Conservation (phyloP, 2,329 filamentous ascomycete species). For the Nemania sp. region DNA sequence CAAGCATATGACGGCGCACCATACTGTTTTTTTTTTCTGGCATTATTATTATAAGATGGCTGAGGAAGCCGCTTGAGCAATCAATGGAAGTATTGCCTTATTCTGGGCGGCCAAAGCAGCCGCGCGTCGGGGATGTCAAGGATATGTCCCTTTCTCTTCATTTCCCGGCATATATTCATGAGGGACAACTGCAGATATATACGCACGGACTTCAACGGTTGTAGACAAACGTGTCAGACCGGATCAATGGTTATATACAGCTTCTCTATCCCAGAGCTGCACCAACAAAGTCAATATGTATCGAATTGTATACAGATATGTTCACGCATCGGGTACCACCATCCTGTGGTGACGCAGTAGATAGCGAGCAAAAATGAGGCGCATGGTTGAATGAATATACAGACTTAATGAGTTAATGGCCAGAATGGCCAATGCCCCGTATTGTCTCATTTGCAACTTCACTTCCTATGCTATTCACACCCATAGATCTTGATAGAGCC, state of each 20-base stretch:
- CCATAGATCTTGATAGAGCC: too few relatives aligned
- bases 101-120: slow-evolving; percentile 8
- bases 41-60: slow-evolving; percentile 38
- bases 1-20: slow-evolving; percentile 51
- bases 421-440: neutral
- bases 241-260: slow-evolving; percentile 23
- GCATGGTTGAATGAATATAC: slow-evolving; percentile 41
- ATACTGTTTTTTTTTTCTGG: slow-evolving; percentile 37
- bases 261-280: slow-evolving; percentile 10
- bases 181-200: slow-evolving; percentile 3
- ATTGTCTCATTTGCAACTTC: neutral
- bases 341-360: slow-evolving; percentile 43
- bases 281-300: slow-evolving; percentile 18
- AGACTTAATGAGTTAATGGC: neutral
- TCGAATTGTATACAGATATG: slow-evolving; percentile 41
- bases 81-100: slow-evolving; percentile 34
- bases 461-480: too few relatives aligned
- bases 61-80: slow-evolving; percentile 42
- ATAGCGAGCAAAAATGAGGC: slow-evolving; percentile 48
- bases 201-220: slow-evolving; percentile 9
- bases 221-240: slow-evolving; percentile 11
- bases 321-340: slow-evolving; percentile 49
- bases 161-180: slow-evolving; percentile 28
- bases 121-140: slow-evolving; percentile 12
- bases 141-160: slow-evolving; percentile 14